These are phyloP conservation scores for Rhizopogon sp. DNA, from an alignment of 768 basidiomycete genomes.

Conservation along the genomic window DNA sequence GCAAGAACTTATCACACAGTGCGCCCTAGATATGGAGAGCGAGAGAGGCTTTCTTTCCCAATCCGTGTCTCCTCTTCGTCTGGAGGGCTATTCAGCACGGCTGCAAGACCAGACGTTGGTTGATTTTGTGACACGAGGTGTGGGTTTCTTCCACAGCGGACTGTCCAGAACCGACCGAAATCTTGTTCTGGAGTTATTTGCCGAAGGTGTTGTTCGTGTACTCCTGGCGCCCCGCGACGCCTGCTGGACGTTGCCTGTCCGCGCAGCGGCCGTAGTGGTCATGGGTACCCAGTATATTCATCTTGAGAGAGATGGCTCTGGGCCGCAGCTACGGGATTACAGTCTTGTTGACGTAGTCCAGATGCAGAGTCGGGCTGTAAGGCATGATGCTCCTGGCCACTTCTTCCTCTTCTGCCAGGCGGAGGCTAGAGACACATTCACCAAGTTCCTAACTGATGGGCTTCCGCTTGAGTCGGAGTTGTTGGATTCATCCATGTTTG, in stretches of 20 bases:
- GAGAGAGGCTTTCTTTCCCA: constrained; percentile 63
- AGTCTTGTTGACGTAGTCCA: constrained; percentile 73
- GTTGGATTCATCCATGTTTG: constrained; percentile 43
- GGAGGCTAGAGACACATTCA: constrained; percentile 77
- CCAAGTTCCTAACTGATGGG: constrained; percentile 77
- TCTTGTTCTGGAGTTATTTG: constrained; percentile 76
- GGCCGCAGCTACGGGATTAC: constrained; percentile 78
- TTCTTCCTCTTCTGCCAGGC: constrained; percentile 89
- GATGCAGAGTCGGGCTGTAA: constrained; percentile 88
- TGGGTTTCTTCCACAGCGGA: constrained; percentile 83
- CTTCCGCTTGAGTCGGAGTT: constrained; percentile 85
- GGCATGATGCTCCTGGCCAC: constrained; percentile 51
- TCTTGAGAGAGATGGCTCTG: constrained; percentile 38
- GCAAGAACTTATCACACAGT: constrained; percentile 82
- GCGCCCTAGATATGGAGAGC: constrained; percentile 68
- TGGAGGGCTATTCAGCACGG: constrained; percentile 55
- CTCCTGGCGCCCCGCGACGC: constrained; percentile 79
- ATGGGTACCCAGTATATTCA: constrained; percentile 89
- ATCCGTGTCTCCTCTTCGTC: constrained; percentile 40
- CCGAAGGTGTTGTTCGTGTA: constrained; percentile 73
- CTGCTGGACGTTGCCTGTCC: constrained; percentile 87
- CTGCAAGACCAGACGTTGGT: constrained; percentile 59
- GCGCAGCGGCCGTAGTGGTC: constrained; percentile 76
- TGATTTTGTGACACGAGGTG: constrained; percentile 78
- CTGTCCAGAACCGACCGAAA: constrained; percentile 62